These are phyloP conservation scores for Cyamopsis tetragonoloba DNA, from an alignment of 306 rosid genomes.

Conservation along the genomic window DNA sequence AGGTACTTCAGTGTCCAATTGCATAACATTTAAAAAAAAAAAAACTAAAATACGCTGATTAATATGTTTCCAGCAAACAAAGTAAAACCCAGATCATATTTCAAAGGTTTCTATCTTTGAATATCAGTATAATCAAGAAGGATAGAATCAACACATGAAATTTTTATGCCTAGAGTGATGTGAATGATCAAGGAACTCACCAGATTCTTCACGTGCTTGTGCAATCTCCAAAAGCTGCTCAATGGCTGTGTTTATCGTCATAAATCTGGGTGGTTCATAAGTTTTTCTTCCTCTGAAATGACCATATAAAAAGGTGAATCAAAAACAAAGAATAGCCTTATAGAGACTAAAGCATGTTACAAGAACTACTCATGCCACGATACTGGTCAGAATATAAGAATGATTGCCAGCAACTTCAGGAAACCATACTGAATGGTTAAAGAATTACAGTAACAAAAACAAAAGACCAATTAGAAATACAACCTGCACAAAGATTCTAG, in stretches of 20 bases:
- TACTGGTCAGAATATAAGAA: neutral
- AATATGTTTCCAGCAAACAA: neutral
- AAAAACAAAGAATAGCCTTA: neutral
- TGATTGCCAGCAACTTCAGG: neutral
- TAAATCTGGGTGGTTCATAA: constrained; percentile 86
- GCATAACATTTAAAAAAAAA: neutral
- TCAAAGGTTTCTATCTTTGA: neutral
- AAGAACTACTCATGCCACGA: neutral
- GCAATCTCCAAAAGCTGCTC: constrained; percentile 88
- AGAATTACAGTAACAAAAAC: constrained; percentile 1
- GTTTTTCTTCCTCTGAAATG: constrained; percentile 69
- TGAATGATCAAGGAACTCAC: constrained; percentile 31
- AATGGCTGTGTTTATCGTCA: constrained; percentile 80
- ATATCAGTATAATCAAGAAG: constrained; percentile 10
- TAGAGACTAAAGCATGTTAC: neutral
- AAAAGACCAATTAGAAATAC: constrained; percentile 19
- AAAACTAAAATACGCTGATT: neutral
- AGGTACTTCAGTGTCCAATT: neutral
- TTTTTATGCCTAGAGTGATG: neutral
- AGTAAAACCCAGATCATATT: neutral
- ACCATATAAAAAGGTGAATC: neutral
- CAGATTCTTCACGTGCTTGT: constrained; percentile 55
- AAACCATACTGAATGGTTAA: neutral
- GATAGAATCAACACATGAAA: neutral
- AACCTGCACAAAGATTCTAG: constrained; percentile 84